Evolutionary conservation across 345 rosid species (phyloP).

Genomic region (Eucalyptus cloeziana): DNA sequence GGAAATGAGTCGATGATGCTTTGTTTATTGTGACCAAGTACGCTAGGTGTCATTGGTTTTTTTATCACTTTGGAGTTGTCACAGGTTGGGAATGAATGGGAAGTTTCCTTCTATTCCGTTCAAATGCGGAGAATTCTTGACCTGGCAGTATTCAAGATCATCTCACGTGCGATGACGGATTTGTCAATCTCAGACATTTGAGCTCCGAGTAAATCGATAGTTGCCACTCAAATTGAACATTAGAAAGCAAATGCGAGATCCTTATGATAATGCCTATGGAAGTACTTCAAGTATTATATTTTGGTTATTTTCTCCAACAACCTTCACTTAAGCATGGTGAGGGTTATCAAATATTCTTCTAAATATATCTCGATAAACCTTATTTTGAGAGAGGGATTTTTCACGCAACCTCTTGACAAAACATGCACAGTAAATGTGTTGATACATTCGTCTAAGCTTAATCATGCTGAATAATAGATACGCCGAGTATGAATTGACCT

Average conservation of each 20-base stretch:
- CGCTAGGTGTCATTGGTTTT: background rate
- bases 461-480: background rate
- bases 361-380: background rate
- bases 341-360: background rate
- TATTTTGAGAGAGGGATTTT: background rate
- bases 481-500: background rate
- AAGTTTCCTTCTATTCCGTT: background rate
- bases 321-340: background rate
- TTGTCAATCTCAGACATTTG: background rate
- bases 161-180: fast-evolving
- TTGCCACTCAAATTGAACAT: background rate
- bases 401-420: background rate
- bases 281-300: background rate
- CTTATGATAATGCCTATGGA: fast-evolving
- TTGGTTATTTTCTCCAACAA: background rate
- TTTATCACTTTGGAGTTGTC: background rate
- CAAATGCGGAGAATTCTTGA: background rate
- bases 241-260: background rate
- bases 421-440: background rate
- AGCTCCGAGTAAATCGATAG: background rate
- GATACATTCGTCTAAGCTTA: background rate
- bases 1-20: background rate
- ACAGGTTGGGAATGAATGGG: background rate
- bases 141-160: background rate
- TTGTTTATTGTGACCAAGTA: background rate